Base-by-base conservation (phyloP, 2,329 filamentous ascomycete species). In the Diplodia seriata region DNA sequence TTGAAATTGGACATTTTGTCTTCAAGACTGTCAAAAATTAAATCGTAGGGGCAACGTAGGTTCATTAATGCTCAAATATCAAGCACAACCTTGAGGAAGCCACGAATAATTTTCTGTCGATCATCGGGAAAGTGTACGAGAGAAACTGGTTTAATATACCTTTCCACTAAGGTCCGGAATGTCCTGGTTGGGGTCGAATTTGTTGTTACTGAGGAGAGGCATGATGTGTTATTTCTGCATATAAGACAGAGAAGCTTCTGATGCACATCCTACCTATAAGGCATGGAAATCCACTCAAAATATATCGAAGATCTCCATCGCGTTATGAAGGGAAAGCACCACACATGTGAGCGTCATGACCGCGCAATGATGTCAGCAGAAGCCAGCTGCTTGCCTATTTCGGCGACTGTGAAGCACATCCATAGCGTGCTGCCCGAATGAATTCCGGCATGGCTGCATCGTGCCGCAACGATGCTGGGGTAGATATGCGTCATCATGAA, bases 101-200 rank as follows among this genome's bases (percentile, higher is more conserved):
- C 43, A 20, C n/a, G 8, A 7, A 47, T 20, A 3, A 20, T 20
- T 20, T 20, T 47, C 43, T 20, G 3, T 33, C 23, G 14, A 23
- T 40, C 6, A 53, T 26, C 20, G 7, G 2, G n/a, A 43, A 33
- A 6, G 7, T 15, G 3, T 47, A 8, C 4, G 20, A 20, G 18
- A 31, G 67, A 4, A 2, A 20, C 7, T 20, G 15, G 26, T 15
- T 51, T 9, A 3, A 1, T 36, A n/a, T 70, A 78, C 77, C 72
- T 79, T 80, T 66, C 77, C 76, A 61, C 71, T 75, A 2, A 81
- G 75, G 67, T 80, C 77, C 3, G 80, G 79, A n/a, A 81, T 77
- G 66, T 81, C 79, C 14, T 72, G 77, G 64, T 79, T 76, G 0
- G 79, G 78, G 54, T 81, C 75, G 67, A 80, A 81, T 18, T 74